Percentiles rank a stretch among this genome's conserved stretches.
Evolutionary conservation across 2,329 filamentous ascomycete species (phyloP).

Genomic region (Lasiodiplodia citricola): DNA sequence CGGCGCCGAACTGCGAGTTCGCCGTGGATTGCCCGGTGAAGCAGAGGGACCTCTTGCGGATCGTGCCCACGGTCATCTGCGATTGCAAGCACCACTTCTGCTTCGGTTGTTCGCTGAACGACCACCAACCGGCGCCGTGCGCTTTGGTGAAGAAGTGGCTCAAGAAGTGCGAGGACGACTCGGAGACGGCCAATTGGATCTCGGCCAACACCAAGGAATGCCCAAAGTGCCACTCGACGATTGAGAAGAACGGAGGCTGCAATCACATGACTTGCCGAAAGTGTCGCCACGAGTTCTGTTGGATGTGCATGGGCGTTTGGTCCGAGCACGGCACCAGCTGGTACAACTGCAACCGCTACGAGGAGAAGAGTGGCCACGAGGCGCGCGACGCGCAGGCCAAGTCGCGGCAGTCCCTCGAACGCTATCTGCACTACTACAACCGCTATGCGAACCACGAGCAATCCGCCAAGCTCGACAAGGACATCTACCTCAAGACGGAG

Average conservation of each 20-base stretch:
- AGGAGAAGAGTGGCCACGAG: conserved; percentile 92
- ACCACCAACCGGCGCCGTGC: conserved; percentile 94
- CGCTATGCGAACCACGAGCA: conserved; percentile 99
- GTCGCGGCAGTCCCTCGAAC: conserved; percentile 86
- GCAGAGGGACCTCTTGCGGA: conserved; percentile 79
- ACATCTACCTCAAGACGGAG: conserved; percentile 94
- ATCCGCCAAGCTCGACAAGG: conserved; percentile 93
- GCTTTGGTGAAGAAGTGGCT: conserved; percentile 91
- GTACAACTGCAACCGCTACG: conserved; percentile 98
- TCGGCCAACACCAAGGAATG: conserved; percentile 99
- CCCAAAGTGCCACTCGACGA: conserved; percentile 92
- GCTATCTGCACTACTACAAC: conserved; percentile 99
- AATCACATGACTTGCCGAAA: conserved; percentile 98
- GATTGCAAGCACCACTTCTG: conserved; percentile 87
- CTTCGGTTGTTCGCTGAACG: conserved; percentile 87
- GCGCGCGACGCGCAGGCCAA: conserved; percentile 91
- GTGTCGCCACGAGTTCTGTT: conserved; percentile 96
- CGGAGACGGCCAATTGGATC: conserved; percentile 99
- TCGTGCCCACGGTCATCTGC: conserved; percentile 91
- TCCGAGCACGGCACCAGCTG: conserved; percentile 98
- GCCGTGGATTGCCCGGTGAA: conserved; percentile 89
- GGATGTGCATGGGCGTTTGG: conserved; percentile 99
- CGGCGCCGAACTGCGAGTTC: conserved; percentile 94
- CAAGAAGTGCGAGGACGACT: conserved; percentile 98
- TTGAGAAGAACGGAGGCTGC: conserved; percentile 98